Percentiles rank a stretch among this genome's conserved stretches.
phyloP scores from a whole-genome alignment of 2,329 filamentous ascomycete species.

The Trichoderma brevicompactum region DNA sequence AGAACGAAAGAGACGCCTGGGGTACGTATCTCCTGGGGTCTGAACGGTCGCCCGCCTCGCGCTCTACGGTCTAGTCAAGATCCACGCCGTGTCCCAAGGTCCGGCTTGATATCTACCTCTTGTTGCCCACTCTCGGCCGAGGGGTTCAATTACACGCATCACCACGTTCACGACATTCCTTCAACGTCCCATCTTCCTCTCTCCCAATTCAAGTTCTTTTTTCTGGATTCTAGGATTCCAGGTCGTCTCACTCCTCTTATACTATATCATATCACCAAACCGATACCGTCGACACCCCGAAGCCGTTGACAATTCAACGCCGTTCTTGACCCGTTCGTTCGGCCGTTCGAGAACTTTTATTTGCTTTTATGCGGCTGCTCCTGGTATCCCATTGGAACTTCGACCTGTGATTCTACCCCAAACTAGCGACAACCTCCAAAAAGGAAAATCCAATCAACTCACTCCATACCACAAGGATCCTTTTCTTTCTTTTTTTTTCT shows the following conservation, averaged over 20 bases:
- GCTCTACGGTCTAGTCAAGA: constrained; percentile 16
- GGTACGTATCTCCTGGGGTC: constrained; percentile 26
- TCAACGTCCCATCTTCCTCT: constrained; percentile 37
- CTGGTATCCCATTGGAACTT: constrained; percentile 20
- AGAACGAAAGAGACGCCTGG: constrained; percentile 34
- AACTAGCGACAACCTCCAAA: constrained; percentile 8
- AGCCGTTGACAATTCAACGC: constrained; percentile 26
- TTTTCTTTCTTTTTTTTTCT: constrained; percentile 1
- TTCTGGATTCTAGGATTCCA: constrained; percentile 35
- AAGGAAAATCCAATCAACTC: constrained; percentile 7
- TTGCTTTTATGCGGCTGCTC: constrained; percentile 32
- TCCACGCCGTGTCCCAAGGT: constrained; percentile 26
- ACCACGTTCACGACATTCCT: constrained; percentile 47
- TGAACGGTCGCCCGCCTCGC: constrained; percentile 30
- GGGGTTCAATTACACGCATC: constrained; percentile 33
- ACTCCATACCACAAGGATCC: neutral
- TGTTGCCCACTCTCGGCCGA: constrained; percentile 34
- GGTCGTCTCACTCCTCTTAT: constrained; percentile 31
- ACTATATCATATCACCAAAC: neutral
- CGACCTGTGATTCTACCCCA: constrained; percentile 18
- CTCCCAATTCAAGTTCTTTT: constrained; percentile 27
- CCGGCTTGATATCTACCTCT: constrained; percentile 36
- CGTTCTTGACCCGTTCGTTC: constrained; percentile 56
- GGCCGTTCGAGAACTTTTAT: constrained; percentile 46
- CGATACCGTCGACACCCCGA: constrained; percentile 9